Base-by-base conservation (phyloP, 176 grass and related monocot species). In the Zizania latifolia region DNA sequence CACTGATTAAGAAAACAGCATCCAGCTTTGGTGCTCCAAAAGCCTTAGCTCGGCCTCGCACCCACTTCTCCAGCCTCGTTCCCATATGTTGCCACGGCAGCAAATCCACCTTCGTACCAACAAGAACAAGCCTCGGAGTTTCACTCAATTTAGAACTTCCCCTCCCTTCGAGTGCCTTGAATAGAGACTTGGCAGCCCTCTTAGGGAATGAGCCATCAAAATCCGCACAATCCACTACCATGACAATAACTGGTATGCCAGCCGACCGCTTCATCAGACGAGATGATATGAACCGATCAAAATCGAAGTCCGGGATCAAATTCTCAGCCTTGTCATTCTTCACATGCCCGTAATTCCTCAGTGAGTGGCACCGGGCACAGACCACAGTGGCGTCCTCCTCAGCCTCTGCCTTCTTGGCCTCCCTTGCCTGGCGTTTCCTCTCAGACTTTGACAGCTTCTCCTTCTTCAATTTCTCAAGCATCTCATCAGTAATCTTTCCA, bases 141-240 rank as follows among this genome's bases (percentile, higher is more conserved):
- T 91, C 90, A 34, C 72, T 89, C 51, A 50, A 2, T 50, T 93
- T 97, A 39, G 81, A 82, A 44, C 58, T 85, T 2, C 82, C 84
- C 74, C 86, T 78, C 70, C 79, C 88, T 62, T 91, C 85, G 4
- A 97, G 83, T 10, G 84, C 86, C 55, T 86, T 89, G 73, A 97
- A 97, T 62, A 97, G 58, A 4, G 94, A 97, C 37, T 87, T 91
- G 24, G 86, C 90, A 0, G 90, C 90, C 17, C 72, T 72, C 87
- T 87, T 97, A 0, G 94, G 94, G 50, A 93, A 97, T 2, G 94
- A 97, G 15, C 94, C 94, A 68, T 93, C 94, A 36, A 97, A 97
- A 80, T 97, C 86, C 6, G 90, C 82, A 19, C 90, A 97, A 59
- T 97, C 94, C 37, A 92, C 90, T 4, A 97, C 94, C 81, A 97